Evolutionary conservation across 2,329 filamentous ascomycete species (phyloP).

Genomic region (Ophiostoma australiae): DNA sequence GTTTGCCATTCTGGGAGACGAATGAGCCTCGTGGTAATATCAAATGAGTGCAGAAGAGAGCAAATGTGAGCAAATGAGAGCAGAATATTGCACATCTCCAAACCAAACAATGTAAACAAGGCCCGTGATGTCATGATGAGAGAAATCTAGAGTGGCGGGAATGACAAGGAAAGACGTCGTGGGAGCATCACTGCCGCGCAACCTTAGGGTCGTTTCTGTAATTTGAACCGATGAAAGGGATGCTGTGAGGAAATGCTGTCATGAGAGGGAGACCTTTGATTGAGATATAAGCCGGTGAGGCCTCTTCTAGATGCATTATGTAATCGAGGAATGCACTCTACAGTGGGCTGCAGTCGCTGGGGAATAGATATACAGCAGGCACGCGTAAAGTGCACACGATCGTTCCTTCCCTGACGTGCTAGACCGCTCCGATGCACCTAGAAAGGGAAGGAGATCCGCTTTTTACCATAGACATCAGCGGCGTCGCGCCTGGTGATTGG

Average conservation of each 20-base stretch:
- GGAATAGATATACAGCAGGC: not conserved
- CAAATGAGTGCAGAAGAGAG: not conserved
- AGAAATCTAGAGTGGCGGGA: not conserved
- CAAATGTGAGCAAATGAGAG: not conserved
- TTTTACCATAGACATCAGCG: not conserved
- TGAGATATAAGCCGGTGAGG: not conserved
- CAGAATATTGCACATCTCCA: not conserved
- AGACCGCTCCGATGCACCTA: constrained; percentile 1
- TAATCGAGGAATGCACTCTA: not conserved
- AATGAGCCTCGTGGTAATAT: not conserved
- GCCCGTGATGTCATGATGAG: not conserved
- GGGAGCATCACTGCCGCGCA: not conserved
- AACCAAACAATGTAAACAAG: not conserved
- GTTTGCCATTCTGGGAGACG: constrained; percentile 23
- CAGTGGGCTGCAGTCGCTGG: not conserved
- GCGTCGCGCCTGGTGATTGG: constrained; percentile 11
- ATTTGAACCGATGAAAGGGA: not conserved
- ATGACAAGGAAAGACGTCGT: not conserved
- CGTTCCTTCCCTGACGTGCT: constrained; percentile 12
- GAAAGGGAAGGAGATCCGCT: constrained; percentile 16
- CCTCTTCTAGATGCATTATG: not conserved
- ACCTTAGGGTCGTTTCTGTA: not conserved
- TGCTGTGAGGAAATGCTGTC: not conserved
- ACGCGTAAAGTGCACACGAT: constrained; percentile 32
- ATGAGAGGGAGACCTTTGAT: not conserved